Evolutionary conservation across 2,329 filamentous ascomycete species (phyloP), one percentile per base, ranked within the genome.

Genomic region (Camptophora hylomeconis): DNA sequence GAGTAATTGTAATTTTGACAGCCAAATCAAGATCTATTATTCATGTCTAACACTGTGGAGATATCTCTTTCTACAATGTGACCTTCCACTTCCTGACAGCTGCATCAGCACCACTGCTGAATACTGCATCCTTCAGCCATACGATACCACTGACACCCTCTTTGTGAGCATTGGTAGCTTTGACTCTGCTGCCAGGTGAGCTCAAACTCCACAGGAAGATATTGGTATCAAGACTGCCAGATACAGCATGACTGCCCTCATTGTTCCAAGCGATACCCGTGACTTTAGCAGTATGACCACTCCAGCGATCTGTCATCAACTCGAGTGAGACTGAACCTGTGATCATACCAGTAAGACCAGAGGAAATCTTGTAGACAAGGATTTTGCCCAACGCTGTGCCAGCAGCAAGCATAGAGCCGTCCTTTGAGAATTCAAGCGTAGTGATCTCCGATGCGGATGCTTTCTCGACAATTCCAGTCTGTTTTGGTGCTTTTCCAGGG

Each of bases 331-430:
- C 20, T 7, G 33, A 32, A 3, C 39, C 37, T 3, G 40, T 39
- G 6, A 44, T 23, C 5, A 41, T 30, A 2, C 40, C 40, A 9
- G 40, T 41, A 6, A 44, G 10, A 61, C 69, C 82, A 65, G 57
- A 66, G 42, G 46, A 61, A 1, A 72, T 67, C 41, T 72, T 69
- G 60, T 84, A 94, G 10, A 82, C 83, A 37, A 80, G 69, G 36
- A 98, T 86, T 58, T 92, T 92, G 38, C 89, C 89, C 2, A 77
- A 72, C 16, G 77, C 69, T 46, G 83, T 83, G 30, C 89, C 89
- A 2, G 75, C 80, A 1, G 86, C 87, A 24, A 98, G 66, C 36
- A 80, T 67, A 2, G 69, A 64, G n/a, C 81, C 83, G 41, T 79
- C 69, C 3, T 67, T 63, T 2, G 84, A 89, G 58, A 95, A 95